phyloP scores from a whole-genome alignment of 306 rosid genomes.

The Vicia villosa region DNA sequence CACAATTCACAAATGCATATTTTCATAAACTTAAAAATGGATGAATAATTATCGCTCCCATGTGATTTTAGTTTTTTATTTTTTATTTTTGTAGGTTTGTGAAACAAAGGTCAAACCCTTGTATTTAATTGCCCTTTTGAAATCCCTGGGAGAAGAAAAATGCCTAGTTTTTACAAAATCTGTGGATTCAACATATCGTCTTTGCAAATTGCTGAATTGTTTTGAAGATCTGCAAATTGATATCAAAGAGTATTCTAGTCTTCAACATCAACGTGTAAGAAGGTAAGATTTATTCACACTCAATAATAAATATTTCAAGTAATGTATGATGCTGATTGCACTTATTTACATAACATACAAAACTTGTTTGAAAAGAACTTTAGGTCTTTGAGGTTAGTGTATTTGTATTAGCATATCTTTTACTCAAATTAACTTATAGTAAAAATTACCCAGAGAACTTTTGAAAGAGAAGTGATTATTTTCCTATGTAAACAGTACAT shows the following conservation, averaged over 20 bases:
- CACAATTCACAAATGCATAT: background rate
- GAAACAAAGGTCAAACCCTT: constrained; percentile 78
- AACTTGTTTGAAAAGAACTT: constrained; percentile 1
- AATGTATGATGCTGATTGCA: constrained; percentile 22
- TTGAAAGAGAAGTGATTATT: constrained; percentile 12
- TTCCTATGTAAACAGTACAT: constrained; percentile 5
- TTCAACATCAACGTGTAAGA: constrained; percentile 83
- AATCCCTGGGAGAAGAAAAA: constrained; percentile 73
- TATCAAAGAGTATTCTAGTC: constrained; percentile 86
- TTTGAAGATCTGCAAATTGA: constrained; percentile 62
- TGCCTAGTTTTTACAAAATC: constrained; percentile 90
- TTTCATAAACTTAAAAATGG: background rate
- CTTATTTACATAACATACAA: constrained; percentile 1
- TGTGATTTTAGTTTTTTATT: constrained; percentile 26
- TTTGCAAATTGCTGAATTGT: constrained; percentile 74
- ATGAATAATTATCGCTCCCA: constrained; percentile 9
- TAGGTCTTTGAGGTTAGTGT: constrained; percentile 16
- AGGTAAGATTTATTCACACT: constrained; percentile 48
- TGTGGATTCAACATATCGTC: constrained; percentile 88
- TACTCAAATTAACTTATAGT: background rate
- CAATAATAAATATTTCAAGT: constrained; percentile 14
- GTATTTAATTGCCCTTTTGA: constrained; percentile 80
- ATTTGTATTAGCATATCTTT: constrained; percentile 5
- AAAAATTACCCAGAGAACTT: background rate
- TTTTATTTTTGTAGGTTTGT: constrained; percentile 58